Conservation (phyloP, 495 filamentous ascomycete genomes). For the Haplographium delicatum region DNA sequence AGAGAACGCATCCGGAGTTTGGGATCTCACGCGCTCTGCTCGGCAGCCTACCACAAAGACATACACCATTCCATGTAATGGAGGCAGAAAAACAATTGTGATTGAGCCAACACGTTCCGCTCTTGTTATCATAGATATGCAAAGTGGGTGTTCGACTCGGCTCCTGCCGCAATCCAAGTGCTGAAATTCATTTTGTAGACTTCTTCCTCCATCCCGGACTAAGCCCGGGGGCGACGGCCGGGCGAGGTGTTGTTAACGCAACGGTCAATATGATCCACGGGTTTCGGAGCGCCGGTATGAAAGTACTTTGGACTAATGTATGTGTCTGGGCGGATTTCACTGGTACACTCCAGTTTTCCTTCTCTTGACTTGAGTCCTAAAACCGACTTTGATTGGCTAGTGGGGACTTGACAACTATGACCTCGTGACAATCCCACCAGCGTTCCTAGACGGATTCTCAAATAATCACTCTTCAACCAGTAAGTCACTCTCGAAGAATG, state of each 20-base stretch:
- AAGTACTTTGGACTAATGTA: slow-evolving; percentile 12
- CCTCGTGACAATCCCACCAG: slow-evolving; percentile 31
- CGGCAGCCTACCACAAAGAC: not conserved
- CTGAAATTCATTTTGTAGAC: not conserved
- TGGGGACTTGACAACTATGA: slow-evolving; percentile 33
- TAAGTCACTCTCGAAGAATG: not conserved
- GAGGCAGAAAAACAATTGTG: not conserved
- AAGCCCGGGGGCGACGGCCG: slow-evolving; percentile 1
- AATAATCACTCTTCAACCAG: slow-evolving; percentile 11
- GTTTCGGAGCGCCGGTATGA: slow-evolving; percentile 4
- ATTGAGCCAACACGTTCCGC: slow-evolving; percentile 2
- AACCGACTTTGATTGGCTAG: not conserved
- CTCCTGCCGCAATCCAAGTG: not conserved
- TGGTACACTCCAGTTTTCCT: too few species aligned
- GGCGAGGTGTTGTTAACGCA: slow-evolving; percentile 4
- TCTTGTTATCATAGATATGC: slow-evolving; percentile 13
- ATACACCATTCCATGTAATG: slow-evolving; percentile 8
- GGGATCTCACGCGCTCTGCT: slow-evolving; percentile 7
- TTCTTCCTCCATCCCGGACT: slow-evolving; percentile 11
- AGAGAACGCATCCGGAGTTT: not conserved
- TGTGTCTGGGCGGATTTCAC: too few species aligned
- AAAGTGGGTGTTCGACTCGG: not conserved
- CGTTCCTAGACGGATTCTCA: slow-evolving; percentile 29
- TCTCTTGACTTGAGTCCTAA: not conserved
- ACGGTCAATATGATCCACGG: slow-evolving; percentile 13